phyloP scores from a whole-genome alignment of 139 green algal genomes.

The Chlorella vulgaris region DNA sequence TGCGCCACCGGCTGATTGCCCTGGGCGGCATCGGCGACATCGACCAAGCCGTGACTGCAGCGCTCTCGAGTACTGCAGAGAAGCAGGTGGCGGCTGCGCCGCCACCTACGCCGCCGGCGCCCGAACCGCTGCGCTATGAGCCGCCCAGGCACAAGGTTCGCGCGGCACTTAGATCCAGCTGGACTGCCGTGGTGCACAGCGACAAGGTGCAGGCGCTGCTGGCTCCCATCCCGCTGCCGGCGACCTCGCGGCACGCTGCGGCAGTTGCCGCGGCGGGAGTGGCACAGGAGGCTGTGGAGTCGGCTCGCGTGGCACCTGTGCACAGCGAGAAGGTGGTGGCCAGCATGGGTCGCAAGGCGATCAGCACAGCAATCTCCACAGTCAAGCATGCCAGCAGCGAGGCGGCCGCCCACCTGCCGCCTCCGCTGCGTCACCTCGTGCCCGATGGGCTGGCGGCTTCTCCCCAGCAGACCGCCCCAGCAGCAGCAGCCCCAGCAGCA shows the following conservation, averaged over 20 bases:
- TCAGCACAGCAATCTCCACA: not conserved
- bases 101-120: too few species aligned
- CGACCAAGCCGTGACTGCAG: not conserved
- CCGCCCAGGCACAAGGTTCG: conserved; percentile 9
- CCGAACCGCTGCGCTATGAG: conserved; percentile 1
- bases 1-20: not conserved
- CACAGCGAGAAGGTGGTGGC: not conserved
- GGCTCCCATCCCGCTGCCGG: conserved; percentile 4
- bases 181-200: not conserved
- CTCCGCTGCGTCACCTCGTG: not conserved
- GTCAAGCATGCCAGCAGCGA: not conserved
- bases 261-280: not conserved
- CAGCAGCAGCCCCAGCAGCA: not conserved
- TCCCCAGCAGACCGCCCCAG: not conserved
- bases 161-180: not conserved
- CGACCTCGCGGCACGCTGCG: not conserved
- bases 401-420: not conserved
- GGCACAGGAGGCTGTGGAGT: not conserved
- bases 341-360: not conserved
- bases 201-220: conserved; percentile 14
- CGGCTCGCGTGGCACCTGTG: not conserved
- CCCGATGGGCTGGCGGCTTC: not conserved
- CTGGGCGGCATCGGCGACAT: not conserved
- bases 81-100: not conserved
- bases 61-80: not conserved